Percentiles rank a stretch among this genome's conserved stretches.
Conservation (phyloP, 192 early-diverging fungal species). For the Coemansia sp. region DNA sequence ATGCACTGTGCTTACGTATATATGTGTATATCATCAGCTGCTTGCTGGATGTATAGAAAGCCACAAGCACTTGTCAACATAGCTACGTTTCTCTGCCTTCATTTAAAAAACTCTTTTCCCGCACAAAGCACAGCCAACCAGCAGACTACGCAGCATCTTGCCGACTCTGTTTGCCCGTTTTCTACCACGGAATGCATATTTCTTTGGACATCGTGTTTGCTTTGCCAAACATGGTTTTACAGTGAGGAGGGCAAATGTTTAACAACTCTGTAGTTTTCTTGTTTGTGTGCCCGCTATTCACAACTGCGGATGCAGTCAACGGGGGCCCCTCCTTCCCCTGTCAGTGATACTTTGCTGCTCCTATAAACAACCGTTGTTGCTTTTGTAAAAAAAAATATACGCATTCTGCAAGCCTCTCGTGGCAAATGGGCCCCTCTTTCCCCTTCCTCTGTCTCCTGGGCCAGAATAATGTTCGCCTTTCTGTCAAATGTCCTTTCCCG, state of each 20-base stretch:
- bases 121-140: too few species aligned
- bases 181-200: too few species aligned
- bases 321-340: background rate
- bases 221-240: too few species aligned
- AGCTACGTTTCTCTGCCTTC: background rate
- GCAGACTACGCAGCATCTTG: too few species aligned
- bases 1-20: too few species aligned
- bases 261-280: too few species aligned
- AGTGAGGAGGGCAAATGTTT: too few species aligned
- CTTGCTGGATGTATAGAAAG: too few species aligned
- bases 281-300: background rate
- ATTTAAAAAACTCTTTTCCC: too few species aligned
- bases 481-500: background rate
- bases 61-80: background rate
- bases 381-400: background rate
- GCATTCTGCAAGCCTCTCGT: constrained; percentile 9
- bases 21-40: too few species aligned
- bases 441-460: background rate
- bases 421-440: background rate
- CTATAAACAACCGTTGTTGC: background rate
- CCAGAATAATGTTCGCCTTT: constrained; percentile 1
- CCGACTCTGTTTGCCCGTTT: too few species aligned
- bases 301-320: background rate
- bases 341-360: background rate
- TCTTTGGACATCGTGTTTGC: too few species aligned